phyloP scores from a whole-genome alignment of 176 grass and related monocot species.

The Hyparrhenia diplandra region DNA sequence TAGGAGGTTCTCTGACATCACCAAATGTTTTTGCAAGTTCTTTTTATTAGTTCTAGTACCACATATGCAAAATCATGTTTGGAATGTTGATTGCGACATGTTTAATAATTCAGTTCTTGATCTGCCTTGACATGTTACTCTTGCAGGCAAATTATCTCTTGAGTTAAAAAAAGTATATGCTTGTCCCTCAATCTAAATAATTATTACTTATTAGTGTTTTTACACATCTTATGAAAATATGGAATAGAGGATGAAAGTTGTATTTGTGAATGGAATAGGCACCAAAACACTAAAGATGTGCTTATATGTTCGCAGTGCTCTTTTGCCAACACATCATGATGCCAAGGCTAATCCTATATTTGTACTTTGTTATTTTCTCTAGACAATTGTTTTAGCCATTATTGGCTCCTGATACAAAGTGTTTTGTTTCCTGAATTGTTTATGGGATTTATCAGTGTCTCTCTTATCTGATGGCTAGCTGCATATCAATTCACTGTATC shows the following conservation, averaged over 20 bases:
- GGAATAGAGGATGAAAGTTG: neutral
- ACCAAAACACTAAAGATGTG: neutral
- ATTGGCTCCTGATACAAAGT: neutral
- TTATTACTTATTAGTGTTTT: neutral
- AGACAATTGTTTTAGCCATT: neutral
- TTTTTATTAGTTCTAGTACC: neutral
- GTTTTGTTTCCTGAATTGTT: neutral
- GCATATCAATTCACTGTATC: neutral
- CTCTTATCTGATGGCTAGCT: neutral
- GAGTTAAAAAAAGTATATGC: neutral
- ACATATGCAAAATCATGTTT: neutral
- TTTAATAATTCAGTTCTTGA: neutral
- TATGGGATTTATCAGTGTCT: neutral
- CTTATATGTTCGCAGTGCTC: neutral
- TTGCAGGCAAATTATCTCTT: neutral
- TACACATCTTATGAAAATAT: conserved; percentile 5
- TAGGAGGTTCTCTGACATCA: neutral
- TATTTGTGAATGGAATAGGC: neutral
- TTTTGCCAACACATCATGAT: neutral
- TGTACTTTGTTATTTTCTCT: neutral
- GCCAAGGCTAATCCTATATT: neutral
- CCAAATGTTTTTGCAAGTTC: neutral
- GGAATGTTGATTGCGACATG: neutral
- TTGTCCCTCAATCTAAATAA: neutral
- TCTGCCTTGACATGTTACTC: neutral